Percentiles rank a stretch among this genome's conserved stretches.
phyloP scores from a whole-genome alignment of 75 land plant species.

The Pinus taeda region DNA sequence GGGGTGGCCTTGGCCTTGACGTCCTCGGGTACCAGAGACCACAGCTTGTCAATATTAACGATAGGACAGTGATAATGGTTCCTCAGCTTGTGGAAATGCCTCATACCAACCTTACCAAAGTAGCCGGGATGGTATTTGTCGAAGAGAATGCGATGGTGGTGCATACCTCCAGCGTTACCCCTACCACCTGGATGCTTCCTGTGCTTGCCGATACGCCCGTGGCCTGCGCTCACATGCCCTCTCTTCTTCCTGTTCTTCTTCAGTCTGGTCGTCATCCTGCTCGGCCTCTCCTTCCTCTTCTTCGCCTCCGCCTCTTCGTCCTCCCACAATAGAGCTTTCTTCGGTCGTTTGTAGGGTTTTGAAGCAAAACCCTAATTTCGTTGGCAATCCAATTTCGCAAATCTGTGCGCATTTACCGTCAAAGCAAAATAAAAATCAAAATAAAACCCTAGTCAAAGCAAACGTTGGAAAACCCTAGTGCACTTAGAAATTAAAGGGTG shows the following conservation, averaged over 20 bases:
- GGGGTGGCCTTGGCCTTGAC: conserved; percentile 34
- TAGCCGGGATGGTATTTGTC: conserved; percentile 73
- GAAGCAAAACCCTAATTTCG: too few species aligned
- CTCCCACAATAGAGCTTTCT: too few species aligned
- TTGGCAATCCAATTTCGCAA: too few species aligned
- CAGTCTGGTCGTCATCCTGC: conserved; percentile 46
- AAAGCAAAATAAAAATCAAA: too few species aligned
- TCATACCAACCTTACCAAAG: conserved; percentile 73
- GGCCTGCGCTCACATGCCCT: conserved; percentile 56
- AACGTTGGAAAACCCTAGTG: too few species aligned
- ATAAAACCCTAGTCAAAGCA: too few species aligned
- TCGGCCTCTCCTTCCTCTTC: background rate
- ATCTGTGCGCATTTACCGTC: too few species aligned
- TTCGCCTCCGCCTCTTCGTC: background rate
- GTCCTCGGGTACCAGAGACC: conserved; percentile 56
- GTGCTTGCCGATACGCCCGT: conserved; percentile 59
- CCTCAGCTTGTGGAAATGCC: conserved; percentile 52
- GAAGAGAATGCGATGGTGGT: conserved; percentile 66
- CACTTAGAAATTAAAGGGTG: too few species aligned
- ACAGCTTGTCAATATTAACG: conserved; percentile 60
- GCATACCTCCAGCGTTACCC: conserved; percentile 58
- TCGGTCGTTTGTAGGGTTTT: too few species aligned
- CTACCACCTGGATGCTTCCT: conserved; percentile 60
- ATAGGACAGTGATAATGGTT: conserved; percentile 52
- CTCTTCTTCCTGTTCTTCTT: conserved; percentile 64